These are phyloP conservation scores for Desmodesmus armatus DNA, from an alignment of 139 green algal genomes.

Conservation along the genomic window DNA sequence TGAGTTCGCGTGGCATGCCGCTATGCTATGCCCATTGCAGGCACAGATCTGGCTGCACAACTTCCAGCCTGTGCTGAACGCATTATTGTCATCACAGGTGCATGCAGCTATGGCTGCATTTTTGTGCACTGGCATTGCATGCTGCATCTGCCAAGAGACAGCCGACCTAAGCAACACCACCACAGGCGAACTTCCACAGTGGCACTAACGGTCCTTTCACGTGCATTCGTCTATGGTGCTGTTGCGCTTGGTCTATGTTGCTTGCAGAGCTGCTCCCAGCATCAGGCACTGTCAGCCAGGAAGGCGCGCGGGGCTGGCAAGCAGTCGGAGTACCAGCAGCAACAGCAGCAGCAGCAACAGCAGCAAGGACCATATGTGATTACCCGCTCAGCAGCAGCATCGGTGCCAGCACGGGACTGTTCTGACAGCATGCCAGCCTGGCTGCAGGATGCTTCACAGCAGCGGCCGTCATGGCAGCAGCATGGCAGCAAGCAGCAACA, in stretches of 20 bases:
- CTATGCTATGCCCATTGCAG: background rate
- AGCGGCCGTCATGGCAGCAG: no score
- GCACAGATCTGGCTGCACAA: background rate
- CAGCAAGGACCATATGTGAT: background rate
- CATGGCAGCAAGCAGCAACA: background rate
- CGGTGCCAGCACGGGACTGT: background rate
- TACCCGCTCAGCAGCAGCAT: constrained; percentile 5
- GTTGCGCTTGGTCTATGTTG: background rate
- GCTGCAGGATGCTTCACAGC: no score
- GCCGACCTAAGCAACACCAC: background rate
- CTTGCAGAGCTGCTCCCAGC: constrained; percentile 19
- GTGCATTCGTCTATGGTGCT: background rate
- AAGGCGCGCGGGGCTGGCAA: background rate
- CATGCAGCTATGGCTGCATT: background rate
- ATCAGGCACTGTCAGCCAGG: constrained; percentile 10
- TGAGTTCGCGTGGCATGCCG: background rate
- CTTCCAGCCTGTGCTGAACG: background rate
- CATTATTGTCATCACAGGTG: background rate
- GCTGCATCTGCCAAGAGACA: background rate
- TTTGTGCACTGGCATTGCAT: background rate
- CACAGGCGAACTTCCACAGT: background rate
- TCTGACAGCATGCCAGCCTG: no score
- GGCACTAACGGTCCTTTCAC: background rate
- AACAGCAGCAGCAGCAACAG: constrained; percentile 4
- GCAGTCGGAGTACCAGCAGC: background rate